Evolutionary conservation across 768 basidiomycete species (phyloP).

Genomic region (Lactarius psammicola): DNA sequence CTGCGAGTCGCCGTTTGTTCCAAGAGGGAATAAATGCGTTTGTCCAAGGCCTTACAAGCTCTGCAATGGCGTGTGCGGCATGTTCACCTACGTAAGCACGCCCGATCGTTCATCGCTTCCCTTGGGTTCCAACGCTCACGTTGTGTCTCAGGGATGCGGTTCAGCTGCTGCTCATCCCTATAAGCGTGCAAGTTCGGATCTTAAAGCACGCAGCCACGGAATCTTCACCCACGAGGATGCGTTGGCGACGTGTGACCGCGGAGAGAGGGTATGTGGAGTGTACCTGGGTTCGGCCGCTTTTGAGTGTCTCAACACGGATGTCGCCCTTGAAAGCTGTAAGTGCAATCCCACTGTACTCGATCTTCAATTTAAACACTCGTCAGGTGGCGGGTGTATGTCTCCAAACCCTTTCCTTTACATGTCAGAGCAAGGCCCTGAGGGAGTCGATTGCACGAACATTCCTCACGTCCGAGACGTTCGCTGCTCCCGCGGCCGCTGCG

Average conservation of each 20-base stretch:
- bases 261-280: slow-evolving; percentile 42
- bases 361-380: not conserved
- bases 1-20: slow-evolving; percentile 36
- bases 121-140: not conserved
- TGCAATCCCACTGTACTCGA: not conserved
- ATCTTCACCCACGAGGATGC: slow-evolving; percentile 37
- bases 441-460: slow-evolving; percentile 28
- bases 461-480: slow-evolving; percentile 19
- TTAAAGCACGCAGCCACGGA: slow-evolving; percentile 15
- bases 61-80: slow-evolving; percentile 45
- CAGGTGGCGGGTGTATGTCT: slow-evolving; percentile 44
- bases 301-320: slow-evolving; percentile 42
- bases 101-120: slow-evolving; percentile 9
- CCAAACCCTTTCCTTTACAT: slow-evolving; percentile 35
- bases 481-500: slow-evolving; percentile 22
- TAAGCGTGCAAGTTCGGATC: slow-evolving; percentile 18
- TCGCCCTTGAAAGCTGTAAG: slow-evolving; percentile 43
- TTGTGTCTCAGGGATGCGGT: slow-evolving; percentile 40
- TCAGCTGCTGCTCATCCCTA: slow-evolving; percentile 37
- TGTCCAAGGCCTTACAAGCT: slow-evolving; percentile 38
- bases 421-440: slow-evolving; percentile 5
- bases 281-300: slow-evolving; percentile 36
- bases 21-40: slow-evolving; percentile 37
- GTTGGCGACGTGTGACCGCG: slow-evolving; percentile 32
- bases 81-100: slow-evolving; percentile 18